Evolutionary conservation across 805 yeast species (phyloP).

Genomic region (Kluyveromyces nonfermentans): DNA sequence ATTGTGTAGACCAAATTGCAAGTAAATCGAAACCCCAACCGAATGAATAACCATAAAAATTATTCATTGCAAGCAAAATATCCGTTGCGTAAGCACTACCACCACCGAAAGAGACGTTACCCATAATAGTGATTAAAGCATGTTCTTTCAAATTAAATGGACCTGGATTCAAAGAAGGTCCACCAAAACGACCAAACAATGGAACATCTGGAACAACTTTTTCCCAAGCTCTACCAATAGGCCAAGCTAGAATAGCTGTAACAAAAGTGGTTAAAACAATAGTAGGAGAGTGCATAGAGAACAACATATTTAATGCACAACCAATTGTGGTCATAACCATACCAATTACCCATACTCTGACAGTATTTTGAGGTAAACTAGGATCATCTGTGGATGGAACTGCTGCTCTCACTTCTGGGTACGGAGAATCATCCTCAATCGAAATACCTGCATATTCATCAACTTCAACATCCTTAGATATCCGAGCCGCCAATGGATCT

Average conservation of each 20-base stretch:
- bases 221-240: constrained; percentile 47
- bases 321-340: constrained; percentile 47
- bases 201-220: constrained; percentile 27
- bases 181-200: constrained; percentile 21
- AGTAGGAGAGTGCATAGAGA: constrained; percentile 47
- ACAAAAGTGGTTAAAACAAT: constrained; percentile 43
- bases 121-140: constrained; percentile 45
- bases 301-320: constrained; percentile 50
- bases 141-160: constrained; percentile 58
- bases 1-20: constrained; percentile 46
- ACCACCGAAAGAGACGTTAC: constrained; percentile 31
- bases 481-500: not conserved
- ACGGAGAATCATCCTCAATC: constrained; percentile 39
- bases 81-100: constrained; percentile 51
- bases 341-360: constrained; percentile 47
- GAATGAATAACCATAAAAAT: constrained; percentile 36
- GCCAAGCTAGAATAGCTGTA: constrained; percentile 51
- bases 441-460: constrained; percentile 10
- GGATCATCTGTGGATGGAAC: constrained; percentile 51
- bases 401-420: constrained; percentile 59
- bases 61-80: constrained; percentile 42
- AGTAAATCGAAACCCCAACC: constrained; percentile 49
- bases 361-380: constrained; percentile 37
- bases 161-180: constrained; percentile 43
- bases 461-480: constrained; percentile 2